Base-by-base conservation (phyloP, 106 monocot species). In the Acanthochlamys bracteata region DNA sequence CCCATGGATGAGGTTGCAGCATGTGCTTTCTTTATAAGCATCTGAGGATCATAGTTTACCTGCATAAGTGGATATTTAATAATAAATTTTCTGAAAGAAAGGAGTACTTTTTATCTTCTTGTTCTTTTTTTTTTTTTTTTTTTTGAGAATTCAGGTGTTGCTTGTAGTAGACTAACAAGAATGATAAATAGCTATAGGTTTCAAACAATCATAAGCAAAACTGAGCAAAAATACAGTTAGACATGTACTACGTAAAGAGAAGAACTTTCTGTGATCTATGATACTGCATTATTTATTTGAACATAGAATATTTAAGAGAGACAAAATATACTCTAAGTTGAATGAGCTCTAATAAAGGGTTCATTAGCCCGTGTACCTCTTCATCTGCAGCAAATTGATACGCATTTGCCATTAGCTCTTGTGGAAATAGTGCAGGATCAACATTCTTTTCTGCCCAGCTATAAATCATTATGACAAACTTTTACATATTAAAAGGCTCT, bases 391-490 rank as follows among this genome's bases (percentile, higher is more conserved):
- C 64, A 51, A 96, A 55, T 66, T 26, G 39, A 59, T 75, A 87
- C 64, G 78, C 78, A 74, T 87, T 80, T 47, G 73, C 63, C 80
- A 96, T 87, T 63, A 96, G 65, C 65, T 96, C 90, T 55, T 69
- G 76, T 64, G 95, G 76, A 73, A 96, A 96, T 11, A 87, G 78
- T 39, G 95, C 86, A 67, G 90, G 95, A 69, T 96, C 76, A 17
- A 96, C 69, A 68, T 85, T 78, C 69, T 66, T 55, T 76, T 82
- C 82, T 61, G 90, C 95, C 94, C 94, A 95, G 66, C 94, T 95
- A 84, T 67, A 55, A 79, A 13, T 43, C 43, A 43, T 43, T 43
- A 13, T 13, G 13, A 43, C 7, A 43, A 13, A 43, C 7, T 8
- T 43, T 7, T 8, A 43, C 7, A 43, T 43, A 13, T 13, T n/a